Conservation (phyloP, 345 rosid species). For the Arabis hirsuta region DNA sequence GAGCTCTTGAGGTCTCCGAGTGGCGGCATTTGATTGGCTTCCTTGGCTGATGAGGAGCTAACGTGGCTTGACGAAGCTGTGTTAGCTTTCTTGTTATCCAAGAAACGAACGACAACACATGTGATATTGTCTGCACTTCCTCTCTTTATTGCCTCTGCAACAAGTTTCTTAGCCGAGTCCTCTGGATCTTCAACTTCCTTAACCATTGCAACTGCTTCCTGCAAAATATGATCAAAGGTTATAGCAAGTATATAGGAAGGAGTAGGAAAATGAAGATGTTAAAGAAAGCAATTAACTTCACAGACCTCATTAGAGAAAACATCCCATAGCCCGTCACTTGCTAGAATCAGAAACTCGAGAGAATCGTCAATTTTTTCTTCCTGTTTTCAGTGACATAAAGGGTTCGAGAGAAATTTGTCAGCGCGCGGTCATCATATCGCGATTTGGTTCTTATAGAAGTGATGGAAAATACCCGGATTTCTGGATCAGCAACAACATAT, state of each 20-base stretch:
- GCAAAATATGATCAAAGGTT: constrained; percentile 9
- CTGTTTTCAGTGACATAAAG: constrained; percentile 50
- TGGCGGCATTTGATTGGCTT: constrained; percentile 6
- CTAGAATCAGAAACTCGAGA: constrained; percentile 95
- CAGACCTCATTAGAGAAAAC: constrained; percentile 91
- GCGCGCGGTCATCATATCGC: background rate
- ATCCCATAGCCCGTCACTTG: constrained; percentile 99
- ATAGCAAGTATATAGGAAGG: background rate
- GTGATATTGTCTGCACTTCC: constrained; percentile 98
- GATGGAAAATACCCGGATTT: constrained; percentile 63
- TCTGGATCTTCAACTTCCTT: constrained; percentile 83
- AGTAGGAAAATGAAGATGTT: background rate
- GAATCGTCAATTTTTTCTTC: constrained; percentile 88
- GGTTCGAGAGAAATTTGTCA: background rate
- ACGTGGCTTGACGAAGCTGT: constrained; percentile 29
- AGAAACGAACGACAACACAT: constrained; percentile 82
- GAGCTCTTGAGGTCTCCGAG: constrained; percentile 31
- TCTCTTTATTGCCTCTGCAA: constrained; percentile 85
- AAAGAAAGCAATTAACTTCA: background rate
- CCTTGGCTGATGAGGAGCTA: constrained; percentile 19
- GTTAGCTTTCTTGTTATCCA: constrained; percentile 11
- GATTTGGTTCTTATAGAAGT: background rate
- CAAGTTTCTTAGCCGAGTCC: constrained; percentile 76
- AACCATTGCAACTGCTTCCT: constrained; percentile 91
- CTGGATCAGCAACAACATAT: constrained; percentile 98